Evolutionary conservation across 1,139 yeast species (phyloP), one percentile per base, ranked within the genome.

Genomic region (Sugiyamaella sp.): DNA sequence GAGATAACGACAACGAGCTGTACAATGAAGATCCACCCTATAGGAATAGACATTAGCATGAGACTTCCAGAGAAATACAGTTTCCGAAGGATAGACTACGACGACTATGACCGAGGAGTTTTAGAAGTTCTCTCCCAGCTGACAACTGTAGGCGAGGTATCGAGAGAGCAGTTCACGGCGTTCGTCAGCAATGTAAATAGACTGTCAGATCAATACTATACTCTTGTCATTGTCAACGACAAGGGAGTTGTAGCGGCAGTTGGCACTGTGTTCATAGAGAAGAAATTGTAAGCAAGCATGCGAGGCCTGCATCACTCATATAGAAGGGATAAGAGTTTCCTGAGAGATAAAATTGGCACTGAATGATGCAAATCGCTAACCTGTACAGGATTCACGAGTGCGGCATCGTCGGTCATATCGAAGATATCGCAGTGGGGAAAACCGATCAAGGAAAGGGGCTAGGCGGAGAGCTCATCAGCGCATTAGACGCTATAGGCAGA

Each of bases 351-450:
- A n/a, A n/a, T n/a, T n/a, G n/a, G n/a, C n/a, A n/a, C n/a, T n/a
- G n/a, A n/a, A n/a, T n/a, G n/a, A n/a, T n/a, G n/a, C 35, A 16
- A 27, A 9, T n/a, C 3, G 17, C 47, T 46, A 46, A 41, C 51
- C 5, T 49, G 48, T 55, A 10, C n/a, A 46, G 50, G 21, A 71
- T 73, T 51, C 97, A 89, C 66, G 80, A 74, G 39, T 83, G 91
- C 67, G 95, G 96, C 0, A 68, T 76, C 51, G 95, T 89, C n/a
- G 98, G 97, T 1, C 98, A 91, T 71, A 86, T 91, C 57, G 98
- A 91, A 67, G 98, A 91, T 66, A 89, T 91, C 52, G 86, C 97
- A 0, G 95, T 91, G 2, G 77, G 82, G 25, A 67, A 70, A 29
- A 72, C 76, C n/a, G 88, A 86, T 66, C 97, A 89, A 64, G 97